A percentile compares a stretch with the other conserved stretches of the same genome.
These are phyloP conservation scores for Cytospora leucostoma DNA, from an alignment of 2,329 filamentous ascomycete genomes.

Conservation along the genomic window DNA sequence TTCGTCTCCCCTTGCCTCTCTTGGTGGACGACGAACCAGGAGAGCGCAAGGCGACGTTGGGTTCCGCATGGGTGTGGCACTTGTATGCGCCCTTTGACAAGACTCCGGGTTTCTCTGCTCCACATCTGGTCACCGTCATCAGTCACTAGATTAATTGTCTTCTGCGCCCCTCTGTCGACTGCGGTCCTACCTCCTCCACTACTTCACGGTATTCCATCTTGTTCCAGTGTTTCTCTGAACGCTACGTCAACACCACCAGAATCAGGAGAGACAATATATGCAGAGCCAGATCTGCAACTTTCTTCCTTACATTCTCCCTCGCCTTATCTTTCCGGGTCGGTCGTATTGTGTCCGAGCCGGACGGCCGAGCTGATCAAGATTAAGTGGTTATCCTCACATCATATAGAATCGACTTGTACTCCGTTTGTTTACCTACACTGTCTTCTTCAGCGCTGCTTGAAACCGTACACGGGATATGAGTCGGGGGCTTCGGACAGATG, in stretches of 20 bases:
- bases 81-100: conserved; percentile 18
- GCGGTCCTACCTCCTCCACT: conserved; percentile 8
- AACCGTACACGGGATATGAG: conserved; percentile 23
- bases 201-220: background rate
- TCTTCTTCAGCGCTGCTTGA: conserved; percentile 1
- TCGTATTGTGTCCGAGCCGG: conserved; percentile 23
- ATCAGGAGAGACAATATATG: background rate
- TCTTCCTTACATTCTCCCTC: background rate
- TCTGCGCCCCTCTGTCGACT: conserved; percentile 12
- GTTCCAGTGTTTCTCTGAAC: background rate
- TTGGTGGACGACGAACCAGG: conserved; percentile 17
- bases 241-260: background rate
- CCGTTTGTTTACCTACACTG: conserved; percentile 1
- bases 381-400: conserved; percentile 2
- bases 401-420: conserved; percentile 3
- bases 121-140: conserved; percentile 24
- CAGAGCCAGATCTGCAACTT: conserved; percentile 1
- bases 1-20: conserved; percentile 14
- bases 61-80: conserved; percentile 23
- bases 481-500: conserved; percentile 9
- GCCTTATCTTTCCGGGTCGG: background rate
- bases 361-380: conserved; percentile 8
- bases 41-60: conserved; percentile 17
- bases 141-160: conserved; percentile 21
- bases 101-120: conserved; percentile 17